Base-by-base conservation (phyloP, 2,329 filamentous ascomycete species). In the Corinectria fuckeliana region DNA sequence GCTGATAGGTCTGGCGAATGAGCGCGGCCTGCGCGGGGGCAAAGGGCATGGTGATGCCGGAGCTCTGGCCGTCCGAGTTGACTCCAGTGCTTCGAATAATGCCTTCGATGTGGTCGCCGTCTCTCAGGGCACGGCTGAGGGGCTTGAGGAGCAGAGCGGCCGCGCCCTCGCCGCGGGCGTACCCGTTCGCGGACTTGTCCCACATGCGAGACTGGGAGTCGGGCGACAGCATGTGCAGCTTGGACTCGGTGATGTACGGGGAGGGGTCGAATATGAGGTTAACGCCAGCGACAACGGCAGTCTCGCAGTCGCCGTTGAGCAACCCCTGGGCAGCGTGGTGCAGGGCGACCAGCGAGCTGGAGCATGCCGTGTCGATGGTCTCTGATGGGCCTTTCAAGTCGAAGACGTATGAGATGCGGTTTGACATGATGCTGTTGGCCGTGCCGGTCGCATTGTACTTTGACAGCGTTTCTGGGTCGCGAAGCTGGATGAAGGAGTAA, bases 61-160 rank as follows among this genome's bases (percentile, higher is more conserved):
- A 21, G 1, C 78, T 81, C 57, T 73, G 80, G 20, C 85, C 85
- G 66, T 88, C 84, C 61, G 81, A 78, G 66, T 85, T 85, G 50
- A 81, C 73, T 5, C 78, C 80, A 10, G 76, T 81, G 11, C 76
- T 80, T 18, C 74, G 76, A 48, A 85, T 81, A 28, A 84, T 75
- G 20, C 80, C 80, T 41, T 79, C 75, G 56, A 85, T 81, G 1
- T 80, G 75, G 65, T 88, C 84, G 14, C 81, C 81, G 55, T 85
- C 84, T 28, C 69, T 32, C 6, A 63, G 36, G 3, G 61, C 61
- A 14, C 57, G 42, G 0, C 42, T 54, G 0, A 63, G 11, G 20
- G 59, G 45, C 55, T 63, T 63, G 8, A 63, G 50, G 2, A 63
- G 42, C 3, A 62, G 39, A 3, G 59, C 50, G 5, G 61, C 58